Conservation (phyloP, 2,329 filamentous ascomycete genomes). For the Raffaelea arxii region DNA sequence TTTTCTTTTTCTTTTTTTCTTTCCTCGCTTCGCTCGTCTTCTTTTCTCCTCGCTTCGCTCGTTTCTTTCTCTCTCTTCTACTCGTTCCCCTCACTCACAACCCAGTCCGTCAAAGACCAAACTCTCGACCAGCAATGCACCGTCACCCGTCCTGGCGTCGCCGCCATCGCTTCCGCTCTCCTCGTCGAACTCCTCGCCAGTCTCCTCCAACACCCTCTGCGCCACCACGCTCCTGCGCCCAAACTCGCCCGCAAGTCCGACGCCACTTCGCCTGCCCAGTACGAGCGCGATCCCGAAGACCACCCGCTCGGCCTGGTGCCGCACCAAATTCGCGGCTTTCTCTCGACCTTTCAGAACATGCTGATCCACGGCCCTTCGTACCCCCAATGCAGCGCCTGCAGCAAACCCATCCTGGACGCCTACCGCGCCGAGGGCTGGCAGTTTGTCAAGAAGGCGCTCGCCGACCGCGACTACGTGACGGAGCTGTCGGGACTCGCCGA, state of each 20-base stretch:
- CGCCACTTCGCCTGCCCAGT: constrained; percentile 26
- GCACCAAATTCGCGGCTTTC: constrained; percentile 71
- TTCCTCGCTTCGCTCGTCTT: neutral
- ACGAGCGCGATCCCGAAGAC: constrained; percentile 45
- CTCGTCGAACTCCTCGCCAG: constrained; percentile 86
- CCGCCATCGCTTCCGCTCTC: constrained; percentile 82
- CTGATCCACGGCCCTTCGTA: constrained; percentile 67
- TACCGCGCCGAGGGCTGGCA: constrained; percentile 63
- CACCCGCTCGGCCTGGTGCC: constrained; percentile 62
- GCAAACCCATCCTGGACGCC: constrained; percentile 55
- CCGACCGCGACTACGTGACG: constrained; percentile 68
- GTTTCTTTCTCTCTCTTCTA: neutral
- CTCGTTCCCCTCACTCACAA: neutral
- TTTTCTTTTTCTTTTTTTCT: neutral
- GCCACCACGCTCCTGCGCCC: constrained; percentile 52
- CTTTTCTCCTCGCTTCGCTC: neutral
- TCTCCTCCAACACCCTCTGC: constrained; percentile 74
- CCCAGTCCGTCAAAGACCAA: constrained; percentile 80
- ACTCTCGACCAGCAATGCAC: constrained; percentile 98
- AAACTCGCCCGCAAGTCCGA: constrained; percentile 21
- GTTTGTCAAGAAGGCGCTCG: constrained; percentile 65
- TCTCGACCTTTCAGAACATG: constrained; percentile 64
- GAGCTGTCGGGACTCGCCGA: constrained; percentile 67
- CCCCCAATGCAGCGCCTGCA: constrained; percentile 74
- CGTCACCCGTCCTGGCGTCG: constrained; percentile 86